Percentiles rank a stretch among this genome's conserved stretches.
Evolutionary conservation across 192 early-diverging fungal genomes (phyloP).

Genomic region (Diversispora epigaea): DNA sequence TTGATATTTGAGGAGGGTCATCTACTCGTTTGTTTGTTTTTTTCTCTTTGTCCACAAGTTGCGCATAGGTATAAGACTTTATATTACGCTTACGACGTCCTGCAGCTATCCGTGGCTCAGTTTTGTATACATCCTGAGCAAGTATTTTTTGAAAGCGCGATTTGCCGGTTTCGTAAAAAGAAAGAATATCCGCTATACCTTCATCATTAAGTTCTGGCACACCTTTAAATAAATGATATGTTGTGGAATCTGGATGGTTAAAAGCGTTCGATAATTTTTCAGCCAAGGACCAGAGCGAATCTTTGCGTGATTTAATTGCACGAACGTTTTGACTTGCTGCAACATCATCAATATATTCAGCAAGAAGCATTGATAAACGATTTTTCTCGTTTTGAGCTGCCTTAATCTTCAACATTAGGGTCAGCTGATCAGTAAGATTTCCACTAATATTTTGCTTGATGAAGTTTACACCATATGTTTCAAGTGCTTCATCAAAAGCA

Average conservation of each 20-base stretch:
- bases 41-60: conserved; percentile 9
- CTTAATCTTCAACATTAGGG: conserved; percentile 15
- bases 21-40: not conserved
- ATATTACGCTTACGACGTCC: not conserved
- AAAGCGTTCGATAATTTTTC: too few relatives aligned
- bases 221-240: conserved; percentile 17
- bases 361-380: conserved; percentile 13
- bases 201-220: conserved; percentile 8
- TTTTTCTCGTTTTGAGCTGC: conserved; percentile 9
- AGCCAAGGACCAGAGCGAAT: too few relatives aligned
- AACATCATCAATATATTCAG: conserved; percentile 16
- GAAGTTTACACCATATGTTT: conserved; percentile 16
- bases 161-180: conserved; percentile 9
- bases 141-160: not conserved
- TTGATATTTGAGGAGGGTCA: not conserved
- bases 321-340: conserved; percentile 1
- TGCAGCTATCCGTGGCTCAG: not conserved
- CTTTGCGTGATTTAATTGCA: too few relatives aligned
- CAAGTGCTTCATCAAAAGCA: conserved; percentile 19
- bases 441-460: conserved; percentile 18
- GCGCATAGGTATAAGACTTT: conserved; percentile 4
- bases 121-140: too few relatives aligned
- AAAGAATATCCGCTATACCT: conserved; percentile 2
- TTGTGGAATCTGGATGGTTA: conserved; percentile 2
- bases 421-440: not conserved